These are phyloP conservation scores for Fistulina hepatica DNA, from an alignment of 1,284 basidiomycete genomes.

Conservation along the genomic window DNA sequence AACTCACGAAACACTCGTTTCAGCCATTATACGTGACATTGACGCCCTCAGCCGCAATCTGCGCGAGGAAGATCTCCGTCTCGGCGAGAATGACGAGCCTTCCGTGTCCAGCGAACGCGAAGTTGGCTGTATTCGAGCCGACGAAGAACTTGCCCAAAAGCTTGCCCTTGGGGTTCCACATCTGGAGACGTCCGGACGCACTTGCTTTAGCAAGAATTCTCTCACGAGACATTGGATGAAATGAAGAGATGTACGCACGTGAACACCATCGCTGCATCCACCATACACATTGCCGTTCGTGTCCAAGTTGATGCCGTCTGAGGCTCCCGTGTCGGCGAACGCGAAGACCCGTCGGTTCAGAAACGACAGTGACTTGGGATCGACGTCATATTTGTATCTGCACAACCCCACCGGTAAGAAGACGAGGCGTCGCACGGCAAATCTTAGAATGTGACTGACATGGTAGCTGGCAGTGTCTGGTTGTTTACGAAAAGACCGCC, in stretches of 20 bases:
- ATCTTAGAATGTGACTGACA: slow-evolving; percentile 32
- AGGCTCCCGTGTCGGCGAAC: slow-evolving; percentile 37
- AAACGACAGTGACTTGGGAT: slow-evolving; percentile 43
- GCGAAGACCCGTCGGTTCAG: slow-evolving; percentile 62
- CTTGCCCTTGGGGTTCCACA: slow-evolving; percentile 52
- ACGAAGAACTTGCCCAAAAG: slow-evolving; percentile 70
- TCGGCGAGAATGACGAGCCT: slow-evolving; percentile 14
- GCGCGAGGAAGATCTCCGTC: slow-evolving; percentile 13
- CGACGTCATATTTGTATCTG: slow-evolving; percentile 67
- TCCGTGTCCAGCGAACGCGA: slow-evolving; percentile 27
- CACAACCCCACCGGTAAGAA: neutral
- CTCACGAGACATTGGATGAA: neutral
- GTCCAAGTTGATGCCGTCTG: slow-evolving; percentile 67
- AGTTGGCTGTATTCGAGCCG: slow-evolving; percentile 46
- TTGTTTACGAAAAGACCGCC: slow-evolving; percentile 45
- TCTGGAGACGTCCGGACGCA: too few species aligned
- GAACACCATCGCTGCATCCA: slow-evolving; percentile 62
- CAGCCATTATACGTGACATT: too few species aligned
- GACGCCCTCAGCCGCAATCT: slow-evolving; percentile 10
- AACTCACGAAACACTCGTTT: too few species aligned
- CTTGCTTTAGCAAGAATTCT: too few species aligned
- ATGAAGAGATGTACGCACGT: slow-evolving; percentile 26
- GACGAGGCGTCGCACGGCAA: neutral
- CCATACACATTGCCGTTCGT: slow-evolving; percentile 57
- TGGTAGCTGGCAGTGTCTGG: slow-evolving; percentile 53